Evolutionary conservation across 768 basidiomycete species (phyloP).

Genomic region (Tubosaeta sp.): DNA sequence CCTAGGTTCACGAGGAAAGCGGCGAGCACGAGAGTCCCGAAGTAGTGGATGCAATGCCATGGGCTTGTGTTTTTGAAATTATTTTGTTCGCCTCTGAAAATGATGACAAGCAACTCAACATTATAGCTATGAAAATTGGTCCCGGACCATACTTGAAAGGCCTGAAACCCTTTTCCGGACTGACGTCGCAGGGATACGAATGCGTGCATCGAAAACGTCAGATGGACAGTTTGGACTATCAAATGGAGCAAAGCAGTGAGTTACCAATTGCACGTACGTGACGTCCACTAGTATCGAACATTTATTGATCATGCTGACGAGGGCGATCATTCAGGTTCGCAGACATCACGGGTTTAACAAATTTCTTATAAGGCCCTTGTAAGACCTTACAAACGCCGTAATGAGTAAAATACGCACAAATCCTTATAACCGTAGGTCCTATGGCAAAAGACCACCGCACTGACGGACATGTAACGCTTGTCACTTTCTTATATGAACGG

Average conservation of each 20-base stretch:
- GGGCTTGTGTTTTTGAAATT: neutral
- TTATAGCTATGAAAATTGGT: neutral
- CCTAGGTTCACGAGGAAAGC: neutral
- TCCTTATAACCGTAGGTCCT: too few relatives aligned
- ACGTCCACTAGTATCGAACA: neutral
- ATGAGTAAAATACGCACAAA: too few relatives aligned
- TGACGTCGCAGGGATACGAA: conserved; percentile 77
- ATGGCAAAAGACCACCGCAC: too few relatives aligned
- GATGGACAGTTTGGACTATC: conserved; percentile 85
- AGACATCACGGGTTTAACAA: neutral
- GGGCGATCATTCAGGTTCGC: neutral
- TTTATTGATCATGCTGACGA: neutral
- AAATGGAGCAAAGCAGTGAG: conserved; percentile 86
- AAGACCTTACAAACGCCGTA: too few relatives aligned
- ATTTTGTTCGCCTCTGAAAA: neutral
- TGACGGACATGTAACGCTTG: too few relatives aligned
- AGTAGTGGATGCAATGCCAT: neutral
- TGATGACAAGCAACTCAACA: neutral
- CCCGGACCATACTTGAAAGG: neutral
- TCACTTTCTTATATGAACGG: too few relatives aligned
- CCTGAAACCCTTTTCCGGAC: conserved; percentile 26
- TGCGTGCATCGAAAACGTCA: conserved; percentile 71
- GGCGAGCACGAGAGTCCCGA: neutral
- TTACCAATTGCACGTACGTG: conserved; percentile 64
- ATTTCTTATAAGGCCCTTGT: too few relatives aligned